Percentiles rank a stretch among this genome's conserved stretches.
Evolutionary conservation across 306 rosid species (phyloP).

Genomic region (Lablab purpureus): DNA sequence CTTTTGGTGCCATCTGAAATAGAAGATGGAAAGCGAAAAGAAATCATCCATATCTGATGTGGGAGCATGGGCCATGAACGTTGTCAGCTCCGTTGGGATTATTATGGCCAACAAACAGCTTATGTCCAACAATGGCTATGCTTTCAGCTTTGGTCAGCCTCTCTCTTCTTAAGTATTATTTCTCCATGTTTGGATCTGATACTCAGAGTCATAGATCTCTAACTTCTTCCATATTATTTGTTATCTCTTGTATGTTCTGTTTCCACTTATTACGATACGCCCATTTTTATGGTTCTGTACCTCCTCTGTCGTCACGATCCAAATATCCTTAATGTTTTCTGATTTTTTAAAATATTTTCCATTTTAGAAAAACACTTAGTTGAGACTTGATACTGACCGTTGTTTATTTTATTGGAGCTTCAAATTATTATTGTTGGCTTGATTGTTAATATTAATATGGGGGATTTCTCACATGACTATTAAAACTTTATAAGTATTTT

Average conservation of each 20-base stretch:
- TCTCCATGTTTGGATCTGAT: conserved; percentile 32
- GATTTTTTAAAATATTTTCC: neutral
- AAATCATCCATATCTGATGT: conserved; percentile 74
- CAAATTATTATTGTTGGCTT: neutral
- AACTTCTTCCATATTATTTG: conserved; percentile 17
- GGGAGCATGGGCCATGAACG: conserved; percentile 95
- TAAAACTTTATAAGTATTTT: neutral
- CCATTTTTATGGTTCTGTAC: conserved; percentile 16
- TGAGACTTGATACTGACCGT: neutral
- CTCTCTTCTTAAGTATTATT: conserved; percentile 3
- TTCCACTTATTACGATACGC: neutral
- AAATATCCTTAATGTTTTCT: neutral
- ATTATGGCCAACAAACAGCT: conserved; percentile 95
- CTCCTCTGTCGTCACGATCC: conserved; percentile 32
- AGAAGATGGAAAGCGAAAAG: conserved; percentile 76
- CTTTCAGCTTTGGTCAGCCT: conserved; percentile 71
- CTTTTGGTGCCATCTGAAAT: conserved; percentile 19
- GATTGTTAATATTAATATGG: neutral
- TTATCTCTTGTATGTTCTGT: neutral
- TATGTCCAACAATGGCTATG: conserved; percentile 82
- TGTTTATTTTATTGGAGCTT: neutral
- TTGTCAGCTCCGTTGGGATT: conserved; percentile 87
- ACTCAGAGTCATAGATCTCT: conserved; percentile 37
- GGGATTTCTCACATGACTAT: neutral
- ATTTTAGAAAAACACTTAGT: neutral